A percentile compares a stretch with the other conserved stretches of the same genome.
Evolutionary conservation across 2,329 filamentous ascomycete species (phyloP).

Genomic region (Ascochyta lentis): DNA sequence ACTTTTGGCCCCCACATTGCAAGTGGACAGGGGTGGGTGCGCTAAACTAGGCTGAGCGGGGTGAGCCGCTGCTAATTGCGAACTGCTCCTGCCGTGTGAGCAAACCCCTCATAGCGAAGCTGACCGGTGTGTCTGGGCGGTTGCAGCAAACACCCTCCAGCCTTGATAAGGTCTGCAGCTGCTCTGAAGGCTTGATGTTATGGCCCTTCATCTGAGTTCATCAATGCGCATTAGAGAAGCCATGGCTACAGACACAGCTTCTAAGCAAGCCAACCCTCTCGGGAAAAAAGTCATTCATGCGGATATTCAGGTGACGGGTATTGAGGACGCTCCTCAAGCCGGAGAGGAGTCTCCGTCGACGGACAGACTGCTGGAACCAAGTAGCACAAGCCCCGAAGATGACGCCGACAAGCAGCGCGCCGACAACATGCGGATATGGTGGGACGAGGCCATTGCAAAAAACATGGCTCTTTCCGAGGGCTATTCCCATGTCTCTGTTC

Average conservation of each 20-base stretch:
- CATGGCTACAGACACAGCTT: slow-evolving; percentile 24
- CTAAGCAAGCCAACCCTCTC: slow-evolving; percentile 22
- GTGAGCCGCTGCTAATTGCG: slow-evolving; percentile 16
- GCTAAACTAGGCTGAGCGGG: slow-evolving; percentile 9
- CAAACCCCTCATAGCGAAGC: slow-evolving; percentile 17
- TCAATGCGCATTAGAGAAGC: slow-evolving; percentile 18
- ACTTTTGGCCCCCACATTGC: slow-evolving; percentile 29
- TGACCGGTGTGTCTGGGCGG: slow-evolving; percentile 18
- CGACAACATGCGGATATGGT: slow-evolving; percentile 42
- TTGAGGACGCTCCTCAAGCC: slow-evolving; percentile 25
- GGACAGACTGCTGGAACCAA: slow-evolving; percentile 8
- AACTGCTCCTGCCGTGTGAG: slow-evolving; percentile 11
- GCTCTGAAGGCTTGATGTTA: slow-evolving; percentile 13
- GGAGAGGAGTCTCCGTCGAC: background rate
- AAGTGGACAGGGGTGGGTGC: slow-evolving; percentile 3
- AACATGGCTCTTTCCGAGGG: slow-evolving; percentile 42
- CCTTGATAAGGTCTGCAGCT: slow-evolving; percentile 16
- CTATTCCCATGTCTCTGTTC: slow-evolving; percentile 45
- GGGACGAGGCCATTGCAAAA: slow-evolving; percentile 39
- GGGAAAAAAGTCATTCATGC: slow-evolving; percentile 35
- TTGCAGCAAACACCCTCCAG: slow-evolving; percentile 26
- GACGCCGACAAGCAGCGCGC: slow-evolving; percentile 24
- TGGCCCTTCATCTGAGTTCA: slow-evolving; percentile 18
- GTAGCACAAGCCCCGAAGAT: slow-evolving; percentile 18
- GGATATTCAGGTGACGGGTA: slow-evolving; percentile 31